Percentiles rank a stretch among this genome's conserved stretches.
Conservation (phyloP, 1,284 basidiomycete species). For the Rhodotorula sp. region DNA sequence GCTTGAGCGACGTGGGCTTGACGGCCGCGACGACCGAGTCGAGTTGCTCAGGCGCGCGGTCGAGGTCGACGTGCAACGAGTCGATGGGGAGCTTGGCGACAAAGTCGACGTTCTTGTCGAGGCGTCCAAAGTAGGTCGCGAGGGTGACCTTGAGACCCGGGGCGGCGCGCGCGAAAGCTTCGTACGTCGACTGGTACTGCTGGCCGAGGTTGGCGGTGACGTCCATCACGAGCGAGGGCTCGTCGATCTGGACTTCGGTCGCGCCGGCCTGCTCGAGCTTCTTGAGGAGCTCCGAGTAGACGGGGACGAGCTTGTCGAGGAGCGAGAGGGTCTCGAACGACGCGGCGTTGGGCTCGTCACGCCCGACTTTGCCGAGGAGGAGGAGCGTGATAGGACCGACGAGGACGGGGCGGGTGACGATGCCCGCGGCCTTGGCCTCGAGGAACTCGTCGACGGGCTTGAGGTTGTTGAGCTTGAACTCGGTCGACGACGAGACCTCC, state of each 20-base stretch:
- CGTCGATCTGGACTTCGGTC: conserved; percentile 93
- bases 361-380: conserved; percentile 83
- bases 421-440: conserved; percentile 87
- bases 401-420: conserved; percentile 90
- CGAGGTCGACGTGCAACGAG: conserved; percentile 94
- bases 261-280: conserved; percentile 92
- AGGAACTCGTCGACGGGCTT: conserved; percentile 92
- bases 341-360: conserved; percentile 66
- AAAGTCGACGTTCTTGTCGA: conserved; percentile 87
- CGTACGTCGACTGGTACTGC: conserved; percentile 79
- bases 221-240: conserved; percentile 95
- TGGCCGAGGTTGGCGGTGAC: conserved; percentile 72
- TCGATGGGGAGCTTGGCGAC: conserved; percentile 89
- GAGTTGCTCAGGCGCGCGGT: conserved; percentile 82
- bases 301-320: conserved; percentile 81
- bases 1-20: conserved; percentile 73
- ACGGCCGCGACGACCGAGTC: conserved; percentile 77
- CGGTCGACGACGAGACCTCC: conserved; percentile 85
- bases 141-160: conserved; percentile 78
- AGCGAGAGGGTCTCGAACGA: conserved; percentile 89
- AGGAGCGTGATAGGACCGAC: conserved; percentile 97
- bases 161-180: conserved; percentile 73
- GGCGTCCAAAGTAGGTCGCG: conserved; percentile 83
- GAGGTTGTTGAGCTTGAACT: conserved; percentile 88
- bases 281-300: conserved; percentile 87